Base-by-base conservation (phyloP, 805 yeast species). In the Yamadazyma sp. region DNA sequence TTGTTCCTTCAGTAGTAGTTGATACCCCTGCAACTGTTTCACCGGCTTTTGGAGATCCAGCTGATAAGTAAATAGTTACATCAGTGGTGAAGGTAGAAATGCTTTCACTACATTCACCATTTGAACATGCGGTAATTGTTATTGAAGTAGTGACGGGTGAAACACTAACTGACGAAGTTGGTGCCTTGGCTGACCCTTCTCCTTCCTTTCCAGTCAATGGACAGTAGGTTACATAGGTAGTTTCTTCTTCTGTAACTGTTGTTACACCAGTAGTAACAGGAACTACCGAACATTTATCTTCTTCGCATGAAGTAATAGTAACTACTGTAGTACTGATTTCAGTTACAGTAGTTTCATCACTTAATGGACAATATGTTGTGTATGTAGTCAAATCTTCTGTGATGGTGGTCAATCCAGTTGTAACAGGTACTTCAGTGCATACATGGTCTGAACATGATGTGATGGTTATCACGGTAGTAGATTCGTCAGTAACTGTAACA, bases 371-470 rank as follows among this genome's bases (percentile, higher is more conserved):
- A 54, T 53, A 58, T 22, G 63, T 58, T 45, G 58, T 54, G 52
- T 55, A 58, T 20, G 47, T 43, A 24, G 62, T 55, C 29, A 42
- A 35, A 23, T 43, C 49, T 24, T 49, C 52, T 39, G 56, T 50
- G 36, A 57, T 55, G 27, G 64, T 57, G 42, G 62, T 57, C 22
- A 57, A 40, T 43, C 64, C 65, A 29, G 66, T 60, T 44, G 65
- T 58, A 27, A 56, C 58, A 20, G 61, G 49, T 16, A 36, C 46
- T 30, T 47, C 43, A 11, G 42, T 27, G 47, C 70, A 64, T 32
- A 39, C 45, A 48, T 58, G 28, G 39, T 55, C 50, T 10, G 53
- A 44, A 45, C 69, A 62, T 19, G 65, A 57, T 26, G 68, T 60
- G 43, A 58, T 47, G 32, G 66, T 60, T 25, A 60, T 43, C 27